A percentile compares a stretch with the other conserved stretches of the same genome.
Evolutionary conservation across 371 early-diverging fungal species (phyloP).

Genomic region (Zopfochytrium polystomum): DNA sequence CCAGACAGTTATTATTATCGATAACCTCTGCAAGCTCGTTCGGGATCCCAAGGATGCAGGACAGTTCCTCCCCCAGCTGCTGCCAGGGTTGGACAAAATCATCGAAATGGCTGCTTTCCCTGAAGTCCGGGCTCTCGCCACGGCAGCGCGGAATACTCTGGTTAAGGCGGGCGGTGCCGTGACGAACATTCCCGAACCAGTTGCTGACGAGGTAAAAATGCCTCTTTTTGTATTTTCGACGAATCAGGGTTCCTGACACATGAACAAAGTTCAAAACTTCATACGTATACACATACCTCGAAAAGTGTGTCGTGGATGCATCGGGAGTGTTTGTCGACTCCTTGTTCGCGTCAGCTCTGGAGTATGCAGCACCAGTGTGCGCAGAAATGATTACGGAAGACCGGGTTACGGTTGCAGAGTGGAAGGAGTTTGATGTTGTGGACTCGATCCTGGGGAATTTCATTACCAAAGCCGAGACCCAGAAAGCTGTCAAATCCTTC

Average conservation of each 20-base stretch:
- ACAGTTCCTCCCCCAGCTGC: conserved; percentile 75
- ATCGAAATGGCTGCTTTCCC: conserved; percentile 78
- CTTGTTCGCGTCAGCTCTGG: conserved; percentile 22
- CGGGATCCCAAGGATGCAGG: conserved; percentile 74
- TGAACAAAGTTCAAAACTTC: neutral
- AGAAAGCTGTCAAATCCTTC: conserved; percentile 23
- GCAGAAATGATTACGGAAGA: conserved; percentile 20
- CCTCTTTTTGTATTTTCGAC: conserved; percentile 1
- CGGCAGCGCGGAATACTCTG: conserved; percentile 36
- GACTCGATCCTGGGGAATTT: conserved; percentile 30
- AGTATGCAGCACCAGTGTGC: conserved; percentile 17
- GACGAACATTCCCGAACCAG: neutral
- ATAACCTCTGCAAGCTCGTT: conserved; percentile 83
- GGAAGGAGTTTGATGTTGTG: conserved; percentile 27
- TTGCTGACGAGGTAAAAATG: conserved; percentile 16
- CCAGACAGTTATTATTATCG: conserved; percentile 41
- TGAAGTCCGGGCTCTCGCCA: conserved; percentile 68
- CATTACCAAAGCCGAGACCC: conserved; percentile 23
- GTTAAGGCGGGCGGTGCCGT: conserved; percentile 36
- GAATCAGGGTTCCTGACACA: neutral
- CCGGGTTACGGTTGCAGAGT: conserved; percentile 22
- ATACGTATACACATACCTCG: conserved; percentile 4
- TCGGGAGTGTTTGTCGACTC: conserved; percentile 23
- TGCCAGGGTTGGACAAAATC: conserved; percentile 73
- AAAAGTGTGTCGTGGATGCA: conserved; percentile 2